Percentiles rank a stretch among this genome's conserved stretches.
Conservation (phyloP, 306 rosid genomes). For the Fagus crenata region DNA sequence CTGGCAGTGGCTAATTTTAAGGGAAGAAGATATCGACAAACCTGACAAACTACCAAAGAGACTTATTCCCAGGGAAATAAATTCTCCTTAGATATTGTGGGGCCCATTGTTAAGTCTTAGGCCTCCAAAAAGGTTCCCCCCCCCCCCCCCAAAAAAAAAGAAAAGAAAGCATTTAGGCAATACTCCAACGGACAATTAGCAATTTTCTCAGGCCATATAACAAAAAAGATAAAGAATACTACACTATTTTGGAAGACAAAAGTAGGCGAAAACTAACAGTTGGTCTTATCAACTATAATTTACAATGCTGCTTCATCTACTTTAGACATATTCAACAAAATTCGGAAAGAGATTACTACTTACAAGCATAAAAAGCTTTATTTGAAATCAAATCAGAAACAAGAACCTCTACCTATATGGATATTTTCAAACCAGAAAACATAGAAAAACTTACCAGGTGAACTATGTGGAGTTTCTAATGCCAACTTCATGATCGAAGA, state of each 20-base stretch:
- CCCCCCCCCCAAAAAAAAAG: too few species aligned
- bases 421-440: constrained; percentile 4
- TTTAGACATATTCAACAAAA: not conserved
- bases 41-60: not conserved
- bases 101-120: not conserved
- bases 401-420: not conserved
- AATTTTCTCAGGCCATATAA: not conserved
- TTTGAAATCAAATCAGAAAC: constrained; percentile 3
- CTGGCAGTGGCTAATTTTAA: not conserved
- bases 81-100: not conserved
- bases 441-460: constrained; percentile 56
- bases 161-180: too few species aligned
- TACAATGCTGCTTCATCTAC: not conserved
- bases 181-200: not conserved
- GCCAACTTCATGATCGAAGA: constrained; percentile 80
- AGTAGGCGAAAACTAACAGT: not conserved
- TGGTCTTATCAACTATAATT: not conserved
- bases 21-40: not conserved
- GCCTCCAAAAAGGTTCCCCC: not conserved
- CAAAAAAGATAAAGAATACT: not conserved
- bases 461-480: constrained; percentile 54
- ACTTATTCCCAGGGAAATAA: not conserved
- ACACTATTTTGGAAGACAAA: not conserved
- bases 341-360: not conserved
- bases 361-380: not conserved